These are phyloP conservation scores for Leptomonas seymouri DNA, from an alignment of 208 protist genomes.

Conservation along the genomic window DNA sequence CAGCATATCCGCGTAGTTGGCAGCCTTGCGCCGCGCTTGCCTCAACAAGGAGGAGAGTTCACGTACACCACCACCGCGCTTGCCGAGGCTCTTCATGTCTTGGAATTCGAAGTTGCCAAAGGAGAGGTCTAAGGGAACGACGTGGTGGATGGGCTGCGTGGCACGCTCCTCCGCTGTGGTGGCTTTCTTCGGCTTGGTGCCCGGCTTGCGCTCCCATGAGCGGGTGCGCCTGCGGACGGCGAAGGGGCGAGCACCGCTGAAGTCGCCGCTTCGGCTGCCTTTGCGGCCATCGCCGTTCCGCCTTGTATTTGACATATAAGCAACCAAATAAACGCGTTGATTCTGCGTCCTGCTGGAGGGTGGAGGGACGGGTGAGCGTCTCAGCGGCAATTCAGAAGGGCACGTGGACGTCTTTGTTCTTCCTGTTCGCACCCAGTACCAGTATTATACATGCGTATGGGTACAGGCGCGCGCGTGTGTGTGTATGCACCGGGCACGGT, in stretches of 20 bases:
- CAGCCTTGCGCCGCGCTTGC: conserved; percentile 42
- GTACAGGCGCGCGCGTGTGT: too few species aligned
- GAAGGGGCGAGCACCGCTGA: conserved; percentile 18
- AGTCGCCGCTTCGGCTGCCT: conserved; percentile 7
- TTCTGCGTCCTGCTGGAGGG: too few species aligned
- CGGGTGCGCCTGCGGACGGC: conserved; percentile 14
- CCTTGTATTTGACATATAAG: neutral
- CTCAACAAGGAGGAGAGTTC: conserved; percentile 67
- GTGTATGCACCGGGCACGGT: too few species aligned
- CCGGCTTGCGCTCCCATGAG: conserved; percentile 21
- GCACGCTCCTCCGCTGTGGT: conserved; percentile 17
- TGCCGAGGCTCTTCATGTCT: conserved; percentile 63
- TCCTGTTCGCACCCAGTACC: too few species aligned
- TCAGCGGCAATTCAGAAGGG: too few species aligned
- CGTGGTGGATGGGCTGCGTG: conserved; percentile 32
- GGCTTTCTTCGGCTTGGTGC: neutral
- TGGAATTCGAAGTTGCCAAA: conserved; percentile 88
- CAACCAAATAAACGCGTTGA: too few species aligned
- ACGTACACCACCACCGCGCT: conserved; percentile 77
- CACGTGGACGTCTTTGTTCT: too few species aligned
- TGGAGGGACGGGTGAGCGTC: too few species aligned
- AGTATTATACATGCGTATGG: too few species aligned
- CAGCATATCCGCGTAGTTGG: conserved; percentile 47
- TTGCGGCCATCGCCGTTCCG: neutral
- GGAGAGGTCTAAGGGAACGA: conserved; percentile 62